Evolutionary conservation across 176 grass and related monocot species (phyloP), one percentile per base, ranked within the genome.

Genomic region (Phyllostachys edulis): DNA sequence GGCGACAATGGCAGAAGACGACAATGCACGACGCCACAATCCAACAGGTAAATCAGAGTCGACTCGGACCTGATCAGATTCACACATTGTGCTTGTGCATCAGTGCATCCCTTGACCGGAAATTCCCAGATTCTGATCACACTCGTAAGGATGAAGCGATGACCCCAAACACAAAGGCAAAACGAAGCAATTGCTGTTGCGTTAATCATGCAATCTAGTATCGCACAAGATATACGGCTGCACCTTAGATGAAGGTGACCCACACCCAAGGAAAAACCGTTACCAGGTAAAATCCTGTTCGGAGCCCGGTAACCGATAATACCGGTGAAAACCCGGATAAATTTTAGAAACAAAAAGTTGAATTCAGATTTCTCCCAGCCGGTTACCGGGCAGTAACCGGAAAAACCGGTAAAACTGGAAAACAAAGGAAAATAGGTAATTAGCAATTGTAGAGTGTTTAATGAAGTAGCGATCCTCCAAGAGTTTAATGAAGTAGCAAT

Each of bases 21-120:
- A 44, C 63, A n/a, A 26, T 23, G 54, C 55, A 63, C 14, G 16
- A 34, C 38, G 76, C 66, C 54, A 38, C 70, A 39, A 70, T 46
- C 70, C 16, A 84, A 66, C 39, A 73, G 20, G 23, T 21, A 17
- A 75, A 74, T 67, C 76, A 59, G 56, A 76, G 63, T 59, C 68
- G 57, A 23, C 47, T 78, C 55, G 2, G 15, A 37, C 26, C 15
- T 71, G 68, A 65, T 20, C 56, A 44, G 78, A 77, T 56, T 78
- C 79, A 49, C 56, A 77, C 29, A 11, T 47, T 78, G 39, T 69
- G 63, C 20, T 21, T 40, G 4, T 59, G 51, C 61, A 64, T 38
- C 46, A 5, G 7, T 47, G 21, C 62, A 65, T 59, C 47, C 14
- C 11, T 71, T 26, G 49, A 61, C 18, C 15, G 1, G 32, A 52